Percentiles rank a stretch among this genome's conserved stretches.
phyloP scores from a whole-genome alignment of 805 yeast species.

The Saturnispora gosingensis region DNA sequence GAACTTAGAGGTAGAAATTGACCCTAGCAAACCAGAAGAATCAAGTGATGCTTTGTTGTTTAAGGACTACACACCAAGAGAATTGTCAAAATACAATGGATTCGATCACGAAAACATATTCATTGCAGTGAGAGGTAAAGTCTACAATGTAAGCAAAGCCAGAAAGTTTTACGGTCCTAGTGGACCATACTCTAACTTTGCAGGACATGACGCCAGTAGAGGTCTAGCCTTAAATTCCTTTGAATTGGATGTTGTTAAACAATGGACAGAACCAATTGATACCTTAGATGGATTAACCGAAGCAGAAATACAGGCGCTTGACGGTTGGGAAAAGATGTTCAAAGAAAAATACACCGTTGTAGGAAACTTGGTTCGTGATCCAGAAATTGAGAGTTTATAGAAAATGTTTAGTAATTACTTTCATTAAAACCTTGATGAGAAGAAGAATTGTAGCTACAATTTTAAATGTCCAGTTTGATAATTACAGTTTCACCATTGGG shows the following conservation, averaged over 20 bases:
- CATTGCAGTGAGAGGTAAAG: conserved; percentile 77
- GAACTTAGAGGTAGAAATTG: conserved; percentile 20
- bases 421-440: not conserved
- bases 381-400: conserved; percentile 7
- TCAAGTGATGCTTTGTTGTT: conserved; percentile 22
- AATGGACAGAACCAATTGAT: conserved; percentile 74
- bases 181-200: conserved; percentile 90
- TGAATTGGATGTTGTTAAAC: conserved; percentile 54
- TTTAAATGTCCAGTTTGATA: conserved; percentile 27
- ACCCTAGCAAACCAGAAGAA: conserved; percentile 14
- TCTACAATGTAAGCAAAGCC: conserved; percentile 74
- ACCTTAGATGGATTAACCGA: conserved; percentile 48
- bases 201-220: conserved; percentile 91
- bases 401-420: not conserved
- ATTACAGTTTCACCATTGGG: conserved; percentile 33
- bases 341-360: conserved; percentile 71
- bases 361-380: conserved; percentile 54
- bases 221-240: conserved; percentile 87
- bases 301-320: conserved; percentile 56
- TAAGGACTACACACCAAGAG: conserved; percentile 59
- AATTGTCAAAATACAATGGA: conserved; percentile 72
- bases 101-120: conserved; percentile 70
- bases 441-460: not conserved
- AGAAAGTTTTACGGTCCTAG: conserved; percentile 90
- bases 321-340: conserved; percentile 82